Evolutionary conservation across 805 yeast species (phyloP).

Genomic region (Candida argentea): DNA sequence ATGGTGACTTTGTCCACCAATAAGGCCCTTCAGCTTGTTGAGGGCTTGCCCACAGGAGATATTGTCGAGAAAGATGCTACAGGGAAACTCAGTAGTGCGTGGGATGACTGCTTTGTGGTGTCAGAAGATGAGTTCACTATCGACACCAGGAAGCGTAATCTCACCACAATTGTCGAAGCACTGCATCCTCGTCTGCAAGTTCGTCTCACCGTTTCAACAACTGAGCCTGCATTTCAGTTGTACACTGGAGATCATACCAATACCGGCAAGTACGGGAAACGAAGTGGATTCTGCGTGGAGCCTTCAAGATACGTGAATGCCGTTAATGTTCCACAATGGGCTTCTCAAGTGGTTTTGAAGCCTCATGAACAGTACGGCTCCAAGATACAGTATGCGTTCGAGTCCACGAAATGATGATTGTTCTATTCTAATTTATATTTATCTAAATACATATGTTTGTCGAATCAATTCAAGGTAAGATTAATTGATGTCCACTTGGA

Average conservation of each 20-base stretch:
- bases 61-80: slow-evolving; percentile 15
- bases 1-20: slow-evolving; percentile 25
- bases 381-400: slow-evolving; percentile 25
- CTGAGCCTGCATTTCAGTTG: slow-evolving; percentile 60
- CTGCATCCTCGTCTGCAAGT: slow-evolving; percentile 34
- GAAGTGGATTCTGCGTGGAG: slow-evolving; percentile 54
- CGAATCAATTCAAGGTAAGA: too few species aligned
- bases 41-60: slow-evolving; percentile 38
- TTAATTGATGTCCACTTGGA: too few species aligned
- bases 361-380: slow-evolving; percentile 48
- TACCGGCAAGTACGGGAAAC: slow-evolving; percentile 25
- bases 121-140: slow-evolving; percentile 20
- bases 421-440: too few species aligned
- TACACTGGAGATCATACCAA: slow-evolving; percentile 49
- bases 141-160: slow-evolving; percentile 37
- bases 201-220: slow-evolving; percentile 35
- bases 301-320: slow-evolving; percentile 53
- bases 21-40: slow-evolving; percentile 32
- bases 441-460: too few species aligned
- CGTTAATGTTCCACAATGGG: slow-evolving; percentile 37
- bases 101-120: slow-evolving; percentile 42
- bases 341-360: slow-evolving; percentile 32
- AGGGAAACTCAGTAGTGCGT: slow-evolving; percentile 9
- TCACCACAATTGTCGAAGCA: slow-evolving; percentile 32
- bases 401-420: too few species aligned